A percentile compares a stretch with the other conserved stretches of the same genome.
Evolutionary conservation across 257 asterid genomes (phyloP).

Genomic region (Penstemon eatonii): DNA sequence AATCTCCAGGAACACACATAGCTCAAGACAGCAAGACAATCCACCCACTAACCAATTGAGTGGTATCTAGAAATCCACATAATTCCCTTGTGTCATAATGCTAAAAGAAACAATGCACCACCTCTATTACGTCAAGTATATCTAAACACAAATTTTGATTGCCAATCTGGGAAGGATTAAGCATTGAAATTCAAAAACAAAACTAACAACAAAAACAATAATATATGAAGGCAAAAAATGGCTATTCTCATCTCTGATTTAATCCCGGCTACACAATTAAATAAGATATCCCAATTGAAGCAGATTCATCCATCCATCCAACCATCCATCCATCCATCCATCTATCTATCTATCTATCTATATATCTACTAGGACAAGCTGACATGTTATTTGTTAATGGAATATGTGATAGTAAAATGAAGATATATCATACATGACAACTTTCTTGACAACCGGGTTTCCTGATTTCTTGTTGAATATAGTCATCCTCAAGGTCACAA

Average conservation of each 20-base stretch:
- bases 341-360: not conserved
- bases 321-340: not conserved
- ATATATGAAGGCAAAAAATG: not conserved
- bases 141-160: not conserved
- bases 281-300: not conserved
- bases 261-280: not conserved
- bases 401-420: constrained; percentile 8
- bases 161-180: not conserved
- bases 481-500: constrained; percentile 79
- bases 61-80: not conserved
- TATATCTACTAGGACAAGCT: not conserved
- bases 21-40: constrained; percentile 7
- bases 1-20: constrained; percentile 4
- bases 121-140: not conserved
- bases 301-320: too few relatives aligned
- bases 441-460: constrained; percentile 55
- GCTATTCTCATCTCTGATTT: too few relatives aligned
- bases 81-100: not conserved
- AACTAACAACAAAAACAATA: too few relatives aligned
- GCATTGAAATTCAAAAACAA: constrained; percentile 11
- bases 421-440: constrained; percentile 66
- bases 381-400: not conserved
- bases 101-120: not conserved
- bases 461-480: constrained; percentile 84
- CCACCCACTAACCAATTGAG: not conserved